Evolutionary conservation across 2,329 filamentous ascomycete genomes (phyloP), one percentile per base, ranked within the genome.

Genomic region (Pyricularia sp.): DNA sequence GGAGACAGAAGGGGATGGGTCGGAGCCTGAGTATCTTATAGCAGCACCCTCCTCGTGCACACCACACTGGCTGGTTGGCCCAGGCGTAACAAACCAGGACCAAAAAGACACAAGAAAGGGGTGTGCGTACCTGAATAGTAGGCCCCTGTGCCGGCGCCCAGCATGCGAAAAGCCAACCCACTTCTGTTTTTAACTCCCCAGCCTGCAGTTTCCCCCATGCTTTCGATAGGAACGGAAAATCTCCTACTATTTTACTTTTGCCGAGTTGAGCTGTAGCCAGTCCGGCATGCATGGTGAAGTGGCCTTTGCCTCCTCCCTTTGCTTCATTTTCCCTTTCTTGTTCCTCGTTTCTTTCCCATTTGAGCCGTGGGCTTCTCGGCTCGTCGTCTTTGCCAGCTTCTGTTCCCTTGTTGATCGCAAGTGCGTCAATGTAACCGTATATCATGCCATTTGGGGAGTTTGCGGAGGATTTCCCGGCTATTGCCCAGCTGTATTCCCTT

Each of bases 251-350:
- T 63, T 28, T 28, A 9, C 25, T 42, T 10, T 61, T 28, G 58
- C 58, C 66, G 31, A 61, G 66, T n/a, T 7, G 58, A 63, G 25
- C 58, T 58, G 31, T 68, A 30, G 36, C 66, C 23, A 64, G 31
- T 12, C 55, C 30, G 23, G n/a, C 30, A 68, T 64, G 66, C 66
- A 68, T 63, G 66, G 66, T 68, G 66, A 68, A 50, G 30, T 68
- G 66, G 36, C 28, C 65, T 50, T 20, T 33, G 31, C 59, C n/a
- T 61, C 59, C n/a, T 61, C 23, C 33, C 33, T 23, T 25, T 14
- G 28, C 25, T 61, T 61, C 9, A 26, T 23, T 61, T 3, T 61
- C 25, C 58, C 23, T 25, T 63, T 63, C 26, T 28, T 63, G 10
- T 63, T 63, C 23, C 58, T 12, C 23, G 58, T 23, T 23, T 25